Percentiles rank a stretch among this genome's conserved stretches.
Evolutionary conservation across 2,329 filamentous ascomycete genomes (phyloP).

Genomic region (Tothia fuscella): DNA sequence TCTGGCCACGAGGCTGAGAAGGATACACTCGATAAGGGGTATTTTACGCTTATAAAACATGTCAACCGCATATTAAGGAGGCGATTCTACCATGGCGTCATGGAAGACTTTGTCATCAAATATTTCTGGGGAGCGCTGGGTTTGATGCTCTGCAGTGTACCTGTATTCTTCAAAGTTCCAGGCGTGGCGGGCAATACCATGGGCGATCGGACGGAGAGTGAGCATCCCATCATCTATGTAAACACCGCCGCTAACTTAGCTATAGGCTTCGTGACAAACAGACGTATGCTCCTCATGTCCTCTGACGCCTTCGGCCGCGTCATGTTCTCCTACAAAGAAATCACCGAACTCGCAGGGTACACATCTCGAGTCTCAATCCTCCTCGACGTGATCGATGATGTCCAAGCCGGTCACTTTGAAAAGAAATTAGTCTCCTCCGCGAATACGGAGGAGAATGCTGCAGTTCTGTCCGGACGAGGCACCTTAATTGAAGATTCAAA

Average conservation of each 20-base stretch:
- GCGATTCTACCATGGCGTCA: slow-evolving; percentile 93
- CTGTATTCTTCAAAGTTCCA: slow-evolving; percentile 89
- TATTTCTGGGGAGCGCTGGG: slow-evolving; percentile 97
- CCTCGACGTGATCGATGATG: slow-evolving; percentile 88
- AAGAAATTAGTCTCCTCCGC: slow-evolving; percentile 93
- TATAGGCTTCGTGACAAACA: slow-evolving; percentile 77
- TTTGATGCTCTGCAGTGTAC: slow-evolving; percentile 81
- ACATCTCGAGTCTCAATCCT: slow-evolving; percentile 84
- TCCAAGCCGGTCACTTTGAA: slow-evolving; percentile 79
- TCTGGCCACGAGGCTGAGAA: slow-evolving; percentile 89
- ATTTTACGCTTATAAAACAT: slow-evolving; percentile 98
- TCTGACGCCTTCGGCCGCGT: slow-evolving; percentile 92
- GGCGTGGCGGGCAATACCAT: slow-evolving; percentile 44
- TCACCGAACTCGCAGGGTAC: slow-evolving; percentile 91
- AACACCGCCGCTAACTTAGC: slow-evolving; percentile 13
- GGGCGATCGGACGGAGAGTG: slow-evolving; percentile 55
- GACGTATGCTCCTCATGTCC: slow-evolving; percentile 79
- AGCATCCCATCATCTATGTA: slow-evolving; percentile 16
- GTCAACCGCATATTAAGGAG: slow-evolving; percentile 88
- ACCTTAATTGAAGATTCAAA: slow-evolving; percentile 69
- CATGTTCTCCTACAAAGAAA: slow-evolving; percentile 97
- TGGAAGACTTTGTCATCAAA: slow-evolving; percentile 99
- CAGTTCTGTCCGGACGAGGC: slow-evolving; percentile 71
- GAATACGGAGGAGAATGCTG: slow-evolving; percentile 67
- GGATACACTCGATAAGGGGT: slow-evolving; percentile 92